Evolutionary conservation across 148 eudicot genomes (phyloP), one percentile per base, ranked within the genome.

Genomic region (Silene conica): DNA sequence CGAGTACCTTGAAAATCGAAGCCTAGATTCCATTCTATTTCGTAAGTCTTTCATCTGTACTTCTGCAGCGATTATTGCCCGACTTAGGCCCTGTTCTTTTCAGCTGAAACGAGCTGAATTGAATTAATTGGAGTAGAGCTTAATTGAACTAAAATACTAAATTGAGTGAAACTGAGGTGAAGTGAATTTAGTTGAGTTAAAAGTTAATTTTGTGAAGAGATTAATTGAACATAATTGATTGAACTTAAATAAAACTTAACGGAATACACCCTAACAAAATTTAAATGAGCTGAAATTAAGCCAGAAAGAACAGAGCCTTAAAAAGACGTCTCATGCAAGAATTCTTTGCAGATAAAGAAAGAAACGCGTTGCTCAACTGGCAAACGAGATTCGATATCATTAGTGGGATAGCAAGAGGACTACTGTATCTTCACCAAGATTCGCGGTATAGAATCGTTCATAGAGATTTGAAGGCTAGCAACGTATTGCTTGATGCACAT

Each of bases 351-450:
- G 96, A 77, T 57, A 80, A 85, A 79, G 84, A 84, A 74, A 78
- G 65, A 69, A 74, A 82, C 52, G 20, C 86, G 28, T 55, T 79
- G 57, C 82, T 91, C 0, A 78, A 86, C 46, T 91, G 96, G 91
- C 76, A 77, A 74, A 86, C 70, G 41, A 84, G 96, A 4, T 91
- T 86, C 78, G 82, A 87, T 83, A 91, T 91, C 58, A 86, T 91
- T n/a, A 76, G 84, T 64, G 96, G 93, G 43, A 80, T 87, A 43
- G 93, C 88, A 21, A 67, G 91, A 74, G 96, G 96, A 21, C 87
- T 89, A 56, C 77, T 89, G 19, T 91, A 91, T 81, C 96, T 91
- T 22, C 96, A 91, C 78, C 87, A 86, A 82, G 96, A 91, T 80
- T 91, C 96, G 12, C 79, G 91, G 59, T 83, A 87, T 23, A 87